Percentiles rank a stretch among this genome's conserved stretches.
phyloP scores from a whole-genome alignment of 2,329 filamentous ascomycete genomes.

The Ceratocystis eucalypticola region DNA sequence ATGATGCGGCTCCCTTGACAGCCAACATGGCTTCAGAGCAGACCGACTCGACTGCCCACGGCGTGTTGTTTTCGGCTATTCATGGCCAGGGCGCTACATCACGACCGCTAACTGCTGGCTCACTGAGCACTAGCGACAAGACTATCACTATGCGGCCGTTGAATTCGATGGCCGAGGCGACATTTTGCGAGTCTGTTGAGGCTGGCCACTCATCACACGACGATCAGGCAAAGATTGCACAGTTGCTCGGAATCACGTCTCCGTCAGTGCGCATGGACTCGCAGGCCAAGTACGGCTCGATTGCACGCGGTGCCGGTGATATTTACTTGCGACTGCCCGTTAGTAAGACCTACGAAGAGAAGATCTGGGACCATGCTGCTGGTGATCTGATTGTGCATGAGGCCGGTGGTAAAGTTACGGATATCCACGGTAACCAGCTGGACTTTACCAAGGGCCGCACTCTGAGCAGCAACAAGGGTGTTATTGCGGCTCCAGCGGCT shows the following conservation, averaged over 20 bases:
- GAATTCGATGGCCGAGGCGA: conserved; percentile 60
- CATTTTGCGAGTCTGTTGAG: conserved; percentile 95
- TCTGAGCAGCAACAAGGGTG: conserved; percentile 79
- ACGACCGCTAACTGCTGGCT: conserved; percentile 50
- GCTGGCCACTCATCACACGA: conserved; percentile 80
- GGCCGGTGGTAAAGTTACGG: conserved; percentile 82
- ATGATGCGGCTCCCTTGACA: conserved; percentile 56
- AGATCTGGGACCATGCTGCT: conserved; percentile 98
- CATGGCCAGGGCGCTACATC: conserved; percentile 67
- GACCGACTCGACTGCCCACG: conserved; percentile 56
- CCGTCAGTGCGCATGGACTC: conserved; percentile 94
- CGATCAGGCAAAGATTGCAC: conserved; percentile 61
- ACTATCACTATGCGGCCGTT: conserved; percentile 54
- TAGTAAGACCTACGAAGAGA: conserved; percentile 82
- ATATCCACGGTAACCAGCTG: conserved; percentile 69
- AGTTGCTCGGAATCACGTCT: conserved; percentile 72
- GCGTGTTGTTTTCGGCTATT: conserved; percentile 80
- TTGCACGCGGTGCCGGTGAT: conserved; percentile 85
- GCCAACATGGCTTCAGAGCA: conserved; percentile 47
- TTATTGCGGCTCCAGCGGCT: conserved; percentile 70
- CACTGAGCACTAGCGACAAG: conserved; percentile 39
- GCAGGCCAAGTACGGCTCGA: conserved; percentile 93
- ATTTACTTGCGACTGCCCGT: conserved; percentile 85
- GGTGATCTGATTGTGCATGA: conserved; percentile 90
- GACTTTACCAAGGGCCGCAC: conserved; percentile 83